phyloP scores from a whole-genome alignment of 176 grass and related monocot species.

The Metroxylon sagu region DNA sequence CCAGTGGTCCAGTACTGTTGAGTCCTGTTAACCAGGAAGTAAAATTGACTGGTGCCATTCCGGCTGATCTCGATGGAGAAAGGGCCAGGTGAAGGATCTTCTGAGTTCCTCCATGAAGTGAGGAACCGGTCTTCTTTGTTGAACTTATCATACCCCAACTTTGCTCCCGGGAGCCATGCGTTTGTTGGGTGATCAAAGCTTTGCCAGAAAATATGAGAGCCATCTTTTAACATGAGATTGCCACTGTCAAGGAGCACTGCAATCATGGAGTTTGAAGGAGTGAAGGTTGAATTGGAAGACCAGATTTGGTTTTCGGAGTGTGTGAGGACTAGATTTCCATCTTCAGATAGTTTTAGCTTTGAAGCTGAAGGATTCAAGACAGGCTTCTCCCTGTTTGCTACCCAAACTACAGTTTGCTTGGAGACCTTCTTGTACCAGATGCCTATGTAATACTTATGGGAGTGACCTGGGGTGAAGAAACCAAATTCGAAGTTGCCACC shows the following conservation, averaged over 20 bases:
- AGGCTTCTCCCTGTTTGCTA: slow-evolving; percentile 47
- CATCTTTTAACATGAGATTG: slow-evolving; percentile 42
- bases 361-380: slow-evolving; percentile 25
- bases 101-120: slow-evolving; percentile 32
- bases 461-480: slow-evolving; percentile 42
- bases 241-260: slow-evolving; percentile 47
- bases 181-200: slow-evolving; percentile 72
- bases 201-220: slow-evolving; percentile 31
- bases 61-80: slow-evolving; percentile 41
- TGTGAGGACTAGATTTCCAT: slow-evolving; percentile 33
- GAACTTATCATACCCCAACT: slow-evolving; percentile 35
- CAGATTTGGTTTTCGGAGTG: slow-evolving; percentile 21
- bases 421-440: slow-evolving; percentile 33
- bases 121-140: slow-evolving; percentile 34
- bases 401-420: slow-evolving; percentile 37
- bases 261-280: slow-evolving; percentile 19
- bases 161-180: slow-evolving; percentile 54
- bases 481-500: slow-evolving; percentile 55
- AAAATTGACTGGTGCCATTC: slow-evolving; percentile 24
- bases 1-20: slow-evolving; percentile 44
- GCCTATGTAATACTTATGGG: slow-evolving; percentile 38
- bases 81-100: slow-evolving; percentile 42
- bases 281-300: slow-evolving; percentile 37
- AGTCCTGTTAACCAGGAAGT: slow-evolving; percentile 14
- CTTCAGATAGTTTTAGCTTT: slow-evolving; percentile 21